Evolutionary conservation across 208 protist genomes (phyloP), one percentile per base, ranked within the genome.

Genomic region (Wallacemonas sp.): DNA sequence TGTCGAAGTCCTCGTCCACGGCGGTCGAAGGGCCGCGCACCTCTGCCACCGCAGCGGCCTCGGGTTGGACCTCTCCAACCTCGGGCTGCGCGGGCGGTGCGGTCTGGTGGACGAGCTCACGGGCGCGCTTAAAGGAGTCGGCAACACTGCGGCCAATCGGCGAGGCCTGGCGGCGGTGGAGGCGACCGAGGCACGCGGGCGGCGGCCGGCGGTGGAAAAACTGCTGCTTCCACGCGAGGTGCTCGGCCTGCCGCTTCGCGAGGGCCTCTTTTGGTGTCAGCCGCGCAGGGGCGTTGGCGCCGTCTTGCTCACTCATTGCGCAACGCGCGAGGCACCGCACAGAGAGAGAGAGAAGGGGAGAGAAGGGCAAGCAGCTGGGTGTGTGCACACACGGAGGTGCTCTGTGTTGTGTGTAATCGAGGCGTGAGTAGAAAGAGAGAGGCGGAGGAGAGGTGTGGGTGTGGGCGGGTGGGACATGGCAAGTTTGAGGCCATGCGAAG

Each of bases 141-240:
- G 32, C 64, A 3, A 61, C 50, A 16, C 50, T 42, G 7, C 22
- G 22, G 33, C 77, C 65, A 18, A 72, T 57, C 20, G 78, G 76
- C 25, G 66, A 48, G 2, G 16, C 46, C 64, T 81, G 73, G 1
- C 71, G 82, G 5, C 81, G 82, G 22, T 81, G 82, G 16, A 86
- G 74, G n/a, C 59, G 76, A 10, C 84, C 80, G 4, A 90, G 69
- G 50, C 74, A 74, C 18, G 49, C 61, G 11, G 85, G 90, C 1
- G 86, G 81, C 22, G 87, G 84, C 10, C 90, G 74, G 10, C 83
- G 59, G 50, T 79, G 70, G 66, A 95, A 95, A 67, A 95, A 95
- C 3, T 36, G n/a, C 36, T 65, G 71, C 71, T 95, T 93, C 87
- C 90, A 95, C 49, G 33, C 61, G 23, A 69, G 48, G 61, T 95